Percentiles rank a stretch among this genome's conserved stretches.
Conservation (phyloP, 2,329 filamentous ascomycete species). For the Aspergillus fructus region DNA sequence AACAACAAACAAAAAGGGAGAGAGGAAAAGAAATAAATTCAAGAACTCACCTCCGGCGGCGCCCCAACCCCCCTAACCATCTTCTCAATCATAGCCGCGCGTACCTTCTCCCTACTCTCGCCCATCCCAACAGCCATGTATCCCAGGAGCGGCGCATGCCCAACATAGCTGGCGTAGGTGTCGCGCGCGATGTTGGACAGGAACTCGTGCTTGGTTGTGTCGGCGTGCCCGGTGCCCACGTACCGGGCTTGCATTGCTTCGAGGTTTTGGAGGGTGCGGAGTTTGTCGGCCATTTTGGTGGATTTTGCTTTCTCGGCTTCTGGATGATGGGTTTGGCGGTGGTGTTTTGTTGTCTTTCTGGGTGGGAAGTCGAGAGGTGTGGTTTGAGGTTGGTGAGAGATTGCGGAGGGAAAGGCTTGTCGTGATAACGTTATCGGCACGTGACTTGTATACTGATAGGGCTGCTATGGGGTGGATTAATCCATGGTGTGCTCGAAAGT, state of each 20-base stretch:
- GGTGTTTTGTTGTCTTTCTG: neutral
- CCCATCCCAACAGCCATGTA: constrained; percentile 91
- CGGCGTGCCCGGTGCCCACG: constrained; percentile 91
- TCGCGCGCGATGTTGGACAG: constrained; percentile 93
- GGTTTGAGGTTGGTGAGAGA: no score
- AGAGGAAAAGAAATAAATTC: neutral
- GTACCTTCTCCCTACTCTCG: constrained; percentile 75
- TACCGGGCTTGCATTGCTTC: constrained; percentile 95
- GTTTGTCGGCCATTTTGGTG: constrained; percentile 77
- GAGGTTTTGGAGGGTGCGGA: constrained; percentile 95
- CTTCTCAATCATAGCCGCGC: constrained; percentile 75
- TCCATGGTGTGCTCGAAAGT: no score
- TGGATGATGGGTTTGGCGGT: no score
- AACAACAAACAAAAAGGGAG: no score
- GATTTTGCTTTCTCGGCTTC: neutral
- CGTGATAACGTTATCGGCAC: no score
- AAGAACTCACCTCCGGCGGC: constrained; percentile 57
- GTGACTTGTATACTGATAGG: no score
- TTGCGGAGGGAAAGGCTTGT: no score
- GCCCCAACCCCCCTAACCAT: constrained; percentile 67
- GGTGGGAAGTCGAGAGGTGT: no score
- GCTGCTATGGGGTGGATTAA: no score
- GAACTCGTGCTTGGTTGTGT: constrained; percentile 98
- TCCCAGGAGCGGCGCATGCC: constrained; percentile 81
- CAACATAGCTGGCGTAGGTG: constrained; percentile 83